Evolutionary conservation across 2,329 filamentous ascomycete genomes (phyloP).

Genomic region (Colletotrichum sidae): DNA sequence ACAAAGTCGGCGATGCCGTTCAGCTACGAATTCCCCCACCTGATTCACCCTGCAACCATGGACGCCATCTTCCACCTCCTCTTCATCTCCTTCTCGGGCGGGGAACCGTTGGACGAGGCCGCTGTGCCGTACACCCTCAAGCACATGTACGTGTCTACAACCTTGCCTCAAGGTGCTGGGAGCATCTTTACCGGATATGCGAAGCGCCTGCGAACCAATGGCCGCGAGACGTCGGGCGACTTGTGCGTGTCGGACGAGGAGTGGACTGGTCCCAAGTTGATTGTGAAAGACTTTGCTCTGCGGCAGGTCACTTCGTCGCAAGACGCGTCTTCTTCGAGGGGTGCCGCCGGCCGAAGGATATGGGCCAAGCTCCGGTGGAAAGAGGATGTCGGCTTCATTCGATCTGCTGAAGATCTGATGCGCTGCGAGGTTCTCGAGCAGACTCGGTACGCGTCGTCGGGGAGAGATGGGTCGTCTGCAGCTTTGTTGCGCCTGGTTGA

Average conservation of each 20-base stretch:
- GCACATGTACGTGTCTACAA: slow-evolving; percentile 13
- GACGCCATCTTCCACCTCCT: slow-evolving; percentile 42
- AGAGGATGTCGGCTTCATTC: slow-evolving; percentile 13
- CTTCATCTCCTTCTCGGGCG: slow-evolving; percentile 27
- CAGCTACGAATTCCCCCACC: slow-evolving; percentile 43
- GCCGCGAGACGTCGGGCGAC: slow-evolving; percentile 22
- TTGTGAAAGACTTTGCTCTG: slow-evolving; percentile 28
- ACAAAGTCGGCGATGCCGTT: slow-evolving; percentile 44
- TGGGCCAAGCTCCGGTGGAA: slow-evolving; percentile 21
- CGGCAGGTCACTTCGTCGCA: slow-evolving; percentile 31
- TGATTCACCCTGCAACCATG: slow-evolving; percentile 49
- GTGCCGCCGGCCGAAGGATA: neutral
- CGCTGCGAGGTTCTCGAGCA: neutral
- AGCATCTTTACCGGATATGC: slow-evolving; percentile 10
- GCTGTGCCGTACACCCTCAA: slow-evolving; percentile 21
- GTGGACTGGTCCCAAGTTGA: slow-evolving; percentile 30
- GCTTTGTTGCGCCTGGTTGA: neutral
- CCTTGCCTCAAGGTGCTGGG: slow-evolving; percentile 11
- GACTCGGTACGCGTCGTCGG: neutral
- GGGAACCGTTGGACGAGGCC: slow-evolving; percentile 11
- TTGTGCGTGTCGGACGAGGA: slow-evolving; percentile 27
- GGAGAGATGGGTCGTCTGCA: neutral
- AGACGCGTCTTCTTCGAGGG: neutral
- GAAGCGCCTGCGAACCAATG: slow-evolving; percentile 2
- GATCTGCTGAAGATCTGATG: neutral